phyloP scores from a whole-genome alignment of 2,329 filamentous ascomycete genomes.

The Fragosphaeria purpurea region DNA sequence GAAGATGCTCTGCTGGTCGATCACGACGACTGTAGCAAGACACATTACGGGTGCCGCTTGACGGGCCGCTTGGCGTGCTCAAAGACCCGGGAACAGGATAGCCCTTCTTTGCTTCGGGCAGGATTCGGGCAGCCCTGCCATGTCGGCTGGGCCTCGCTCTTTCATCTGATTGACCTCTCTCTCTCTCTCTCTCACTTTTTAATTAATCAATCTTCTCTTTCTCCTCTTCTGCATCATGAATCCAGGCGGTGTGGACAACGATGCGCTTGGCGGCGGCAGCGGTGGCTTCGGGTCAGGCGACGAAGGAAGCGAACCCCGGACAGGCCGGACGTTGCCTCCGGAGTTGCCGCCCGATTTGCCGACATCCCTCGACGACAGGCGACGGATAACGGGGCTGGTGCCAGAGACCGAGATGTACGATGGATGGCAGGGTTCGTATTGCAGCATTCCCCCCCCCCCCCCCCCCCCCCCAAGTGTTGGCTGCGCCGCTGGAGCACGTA shows the following conservation, averaged over 20 bases:
- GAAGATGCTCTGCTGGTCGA: no score
- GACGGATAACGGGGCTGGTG: conserved; percentile 54
- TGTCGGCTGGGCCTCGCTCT: not conserved
- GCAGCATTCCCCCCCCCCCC: conserved; percentile 5
- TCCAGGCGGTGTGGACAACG: conserved; percentile 1
- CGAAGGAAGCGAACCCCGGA: conserved; percentile 23
- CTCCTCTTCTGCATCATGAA: conserved; percentile 1
- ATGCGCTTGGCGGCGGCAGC: not conserved
- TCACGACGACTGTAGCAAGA: no score
- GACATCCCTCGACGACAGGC: conserved; percentile 81
- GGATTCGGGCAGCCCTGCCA: not conserved
- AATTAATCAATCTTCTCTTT: not conserved
- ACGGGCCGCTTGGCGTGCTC: no score
- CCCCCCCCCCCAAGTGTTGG: no score
- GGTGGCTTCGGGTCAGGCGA: conserved; percentile 10
- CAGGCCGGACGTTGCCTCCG: conserved; percentile 19
- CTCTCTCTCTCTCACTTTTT: not conserved
- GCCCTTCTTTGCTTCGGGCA: no score
- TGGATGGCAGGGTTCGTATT: conserved; percentile 76
- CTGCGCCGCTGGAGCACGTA: no score
- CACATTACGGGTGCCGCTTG: no score
- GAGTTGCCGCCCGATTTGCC: conserved; percentile 75
- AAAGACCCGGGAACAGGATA: no score
- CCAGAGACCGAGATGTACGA: conserved; percentile 95
- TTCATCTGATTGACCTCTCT: not conserved